These are phyloP conservation scores for Coemansia sp. DNA, from an alignment of 192 early-diverging fungal species.

Conservation along the genomic window DNA sequence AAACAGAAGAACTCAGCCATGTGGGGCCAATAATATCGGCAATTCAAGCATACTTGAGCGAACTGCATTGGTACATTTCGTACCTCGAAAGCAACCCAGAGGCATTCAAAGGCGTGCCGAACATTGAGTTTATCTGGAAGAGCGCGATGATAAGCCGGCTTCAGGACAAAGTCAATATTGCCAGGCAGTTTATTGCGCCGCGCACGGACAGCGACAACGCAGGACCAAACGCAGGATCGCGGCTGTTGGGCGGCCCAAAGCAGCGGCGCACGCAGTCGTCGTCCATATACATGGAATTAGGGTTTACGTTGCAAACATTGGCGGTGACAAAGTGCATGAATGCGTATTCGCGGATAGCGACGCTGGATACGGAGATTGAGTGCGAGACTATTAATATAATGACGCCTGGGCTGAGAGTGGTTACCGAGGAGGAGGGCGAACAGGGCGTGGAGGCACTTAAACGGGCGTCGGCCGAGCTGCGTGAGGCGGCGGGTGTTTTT, in stretches of 20 bases:
- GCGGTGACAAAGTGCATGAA: conserved; percentile 50
- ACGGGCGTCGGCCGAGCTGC: conserved; percentile 45
- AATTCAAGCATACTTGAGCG: conserved; percentile 38
- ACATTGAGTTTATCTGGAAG: conserved; percentile 54
- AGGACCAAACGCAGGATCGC: conserved; percentile 9
- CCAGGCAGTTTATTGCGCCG: conserved; percentile 19
- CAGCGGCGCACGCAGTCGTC: conserved; percentile 48
- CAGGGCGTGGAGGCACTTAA: conserved; percentile 46
- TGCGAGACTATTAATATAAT: conserved; percentile 48
- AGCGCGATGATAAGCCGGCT: conserved; percentile 44
- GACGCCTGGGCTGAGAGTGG: conserved; percentile 27
- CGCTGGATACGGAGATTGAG: conserved; percentile 51
- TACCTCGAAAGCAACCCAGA: conserved; percentile 36
- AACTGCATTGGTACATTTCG: conserved; percentile 48
- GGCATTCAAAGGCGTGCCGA: conserved; percentile 32
- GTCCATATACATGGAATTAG: conserved; percentile 47
- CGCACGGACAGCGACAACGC: conserved; percentile 22
- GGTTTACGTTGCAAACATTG: conserved; percentile 45
- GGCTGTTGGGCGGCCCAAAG: conserved; percentile 31
- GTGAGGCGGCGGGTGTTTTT: conserved; percentile 49
- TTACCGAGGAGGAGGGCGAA: conserved; percentile 38
- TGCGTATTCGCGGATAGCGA: conserved; percentile 44
- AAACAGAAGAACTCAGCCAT: conserved; percentile 39
- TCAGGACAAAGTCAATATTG: conserved; percentile 25
- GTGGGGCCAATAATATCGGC: conserved; percentile 24